A percentile compares a stretch with the other conserved stretches of the same genome.
Evolutionary conservation across 2,329 filamentous ascomycete species (phyloP).

Genomic region (Tolypocladium tundrense): DNA sequence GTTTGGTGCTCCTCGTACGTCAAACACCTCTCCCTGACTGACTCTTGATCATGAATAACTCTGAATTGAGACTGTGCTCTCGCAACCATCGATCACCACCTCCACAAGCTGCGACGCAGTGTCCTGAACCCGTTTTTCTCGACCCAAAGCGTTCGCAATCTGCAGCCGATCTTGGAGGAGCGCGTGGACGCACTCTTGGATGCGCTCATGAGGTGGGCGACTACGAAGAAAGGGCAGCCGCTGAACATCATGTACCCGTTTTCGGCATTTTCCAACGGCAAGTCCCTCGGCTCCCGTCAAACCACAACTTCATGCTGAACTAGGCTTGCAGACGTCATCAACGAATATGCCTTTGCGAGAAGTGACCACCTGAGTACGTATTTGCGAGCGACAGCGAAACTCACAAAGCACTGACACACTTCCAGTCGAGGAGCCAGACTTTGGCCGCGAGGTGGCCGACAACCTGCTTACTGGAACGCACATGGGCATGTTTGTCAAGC

Average conservation of each 20-base stretch:
- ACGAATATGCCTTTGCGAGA: slow-evolving; percentile 28
- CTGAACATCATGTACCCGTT: slow-evolving; percentile 26
- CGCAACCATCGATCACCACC: slow-evolving; percentile 23
- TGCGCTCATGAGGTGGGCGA: slow-evolving; percentile 17
- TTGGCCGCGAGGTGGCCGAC: slow-evolving; percentile 24
- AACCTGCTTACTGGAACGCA: slow-evolving; percentile 26
- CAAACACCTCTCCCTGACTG: not conserved
- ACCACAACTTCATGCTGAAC: slow-evolving; percentile 2
- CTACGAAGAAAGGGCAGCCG: slow-evolving; percentile 13
- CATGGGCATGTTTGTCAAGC: slow-evolving; percentile 24
- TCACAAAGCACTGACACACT: not conserved
- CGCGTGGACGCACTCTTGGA: slow-evolving; percentile 21
- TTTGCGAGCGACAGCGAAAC: not conserved
- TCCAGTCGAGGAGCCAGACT: slow-evolving; percentile 21
- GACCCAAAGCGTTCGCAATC: slow-evolving; percentile 23
- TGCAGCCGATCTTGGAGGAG: slow-evolving; percentile 27
- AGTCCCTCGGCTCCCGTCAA: not conserved
- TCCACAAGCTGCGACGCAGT: slow-evolving; percentile 21
- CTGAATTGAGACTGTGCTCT: slow-evolving; percentile 16
- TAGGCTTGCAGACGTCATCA: slow-evolving; percentile 23
- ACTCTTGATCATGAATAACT: not conserved
- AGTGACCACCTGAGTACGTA: slow-evolving; percentile 19
- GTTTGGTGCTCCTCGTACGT: slow-evolving; percentile 24
- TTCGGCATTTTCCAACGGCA: slow-evolving; percentile 27
- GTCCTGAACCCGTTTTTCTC: slow-evolving; percentile 27